Evolutionary conservation across 306 rosid species (phyloP).

Genomic region (Medicago ruthenica): DNA sequence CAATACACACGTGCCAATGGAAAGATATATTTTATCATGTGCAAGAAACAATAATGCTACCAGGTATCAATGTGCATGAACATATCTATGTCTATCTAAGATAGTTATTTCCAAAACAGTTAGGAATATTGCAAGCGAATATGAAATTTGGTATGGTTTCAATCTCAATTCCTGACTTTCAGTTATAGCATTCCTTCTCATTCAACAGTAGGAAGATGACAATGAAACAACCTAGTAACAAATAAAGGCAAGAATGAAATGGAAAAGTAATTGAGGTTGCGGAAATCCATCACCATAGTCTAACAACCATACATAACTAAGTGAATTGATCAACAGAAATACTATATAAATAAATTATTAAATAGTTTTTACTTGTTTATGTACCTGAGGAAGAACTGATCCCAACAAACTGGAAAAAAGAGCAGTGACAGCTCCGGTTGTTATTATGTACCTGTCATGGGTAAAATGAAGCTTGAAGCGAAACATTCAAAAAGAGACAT

Average conservation of each 20-base stretch:
- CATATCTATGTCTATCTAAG: conserved; percentile 22
- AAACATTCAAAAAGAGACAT: neutral
- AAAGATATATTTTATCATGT: conserved; percentile 31
- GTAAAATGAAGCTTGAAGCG: conserved; percentile 34
- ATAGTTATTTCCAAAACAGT: neutral
- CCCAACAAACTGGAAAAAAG: conserved; percentile 82
- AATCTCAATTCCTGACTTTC: conserved; percentile 7
- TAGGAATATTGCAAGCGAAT: neutral
- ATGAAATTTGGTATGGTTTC: conserved; percentile 18
- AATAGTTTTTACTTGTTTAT: conserved; percentile 26
- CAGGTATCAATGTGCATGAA: neutral
- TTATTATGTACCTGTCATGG: conserved; percentile 67
- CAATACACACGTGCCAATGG: conserved; percentile 34
- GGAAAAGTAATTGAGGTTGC: neutral
- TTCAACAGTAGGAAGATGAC: neutral
- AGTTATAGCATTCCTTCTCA: neutral
- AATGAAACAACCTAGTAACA: neutral
- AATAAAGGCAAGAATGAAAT: neutral
- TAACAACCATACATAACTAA: conserved; percentile 25
- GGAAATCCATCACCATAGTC: conserved; percentile 26
- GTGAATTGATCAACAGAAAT: conserved; percentile 23
- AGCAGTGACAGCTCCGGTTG: conserved; percentile 83
- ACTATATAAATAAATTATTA: conserved; percentile 23
- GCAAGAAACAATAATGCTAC: conserved; percentile 21
- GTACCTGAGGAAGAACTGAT: conserved; percentile 89